Evolutionary conservation across 805 yeast genomes (phyloP).

Genomic region (Hanseniaspora thailandica): DNA sequence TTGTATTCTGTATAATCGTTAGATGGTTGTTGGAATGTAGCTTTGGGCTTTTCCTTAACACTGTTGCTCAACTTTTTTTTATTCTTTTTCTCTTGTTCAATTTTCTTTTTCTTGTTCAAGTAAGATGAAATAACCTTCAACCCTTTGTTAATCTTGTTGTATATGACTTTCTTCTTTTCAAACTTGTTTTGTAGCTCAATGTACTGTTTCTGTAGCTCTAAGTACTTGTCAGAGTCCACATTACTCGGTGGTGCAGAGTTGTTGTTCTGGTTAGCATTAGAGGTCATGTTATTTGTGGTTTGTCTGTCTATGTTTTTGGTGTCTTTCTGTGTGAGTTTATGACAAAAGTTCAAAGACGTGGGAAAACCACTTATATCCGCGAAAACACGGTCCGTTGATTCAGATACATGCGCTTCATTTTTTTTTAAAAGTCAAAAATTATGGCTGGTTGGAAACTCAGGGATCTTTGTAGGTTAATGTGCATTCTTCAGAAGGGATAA

Average conservation of each 20-base stretch:
- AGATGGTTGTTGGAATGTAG: not conserved
- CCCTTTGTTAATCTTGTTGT: slow-evolving; percentile 12
- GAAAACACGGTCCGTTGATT: too few relatives aligned
- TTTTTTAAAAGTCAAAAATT: too few relatives aligned
- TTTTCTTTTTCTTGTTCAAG: slow-evolving; percentile 12
- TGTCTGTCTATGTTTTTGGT: too few relatives aligned
- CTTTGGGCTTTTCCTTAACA: not conserved
- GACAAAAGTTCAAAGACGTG: too few relatives aligned
- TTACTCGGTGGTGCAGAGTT: not conserved
- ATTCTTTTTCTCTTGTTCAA: slow-evolving; percentile 2
- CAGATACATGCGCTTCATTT: too few relatives aligned
- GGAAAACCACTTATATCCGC: too few relatives aligned
- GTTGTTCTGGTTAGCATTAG: not conserved
- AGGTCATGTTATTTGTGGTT: too few relatives aligned
- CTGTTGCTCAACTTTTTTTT: not conserved
- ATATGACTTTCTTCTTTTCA: slow-evolving; percentile 11
- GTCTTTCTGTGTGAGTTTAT: too few relatives aligned
- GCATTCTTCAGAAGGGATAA: too few relatives aligned
- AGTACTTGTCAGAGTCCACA: not conserved
- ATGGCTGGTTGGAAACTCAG: too few relatives aligned
- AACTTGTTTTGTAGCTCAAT: slow-evolving; percentile 5
- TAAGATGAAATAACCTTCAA: slow-evolving; percentile 12
- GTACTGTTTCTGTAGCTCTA: slow-evolving; percentile 4
- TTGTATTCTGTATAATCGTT: slow-evolving; percentile 9
- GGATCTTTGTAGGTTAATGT: too few relatives aligned